Base-by-base conservation (phyloP, 176 grass and related monocot species). In the Avena sativa region DNA sequence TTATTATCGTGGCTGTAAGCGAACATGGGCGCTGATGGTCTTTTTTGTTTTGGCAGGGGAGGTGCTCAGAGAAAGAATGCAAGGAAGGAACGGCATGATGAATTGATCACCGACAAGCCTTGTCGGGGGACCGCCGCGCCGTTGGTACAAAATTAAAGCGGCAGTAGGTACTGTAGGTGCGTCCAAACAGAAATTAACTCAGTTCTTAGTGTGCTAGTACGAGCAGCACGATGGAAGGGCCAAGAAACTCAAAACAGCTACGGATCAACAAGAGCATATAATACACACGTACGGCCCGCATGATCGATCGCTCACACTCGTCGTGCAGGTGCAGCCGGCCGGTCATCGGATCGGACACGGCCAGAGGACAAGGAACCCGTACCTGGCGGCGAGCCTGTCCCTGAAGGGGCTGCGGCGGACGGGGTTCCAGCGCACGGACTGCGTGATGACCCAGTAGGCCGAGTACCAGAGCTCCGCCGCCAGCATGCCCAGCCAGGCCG, bases 391-490 rank as follows among this genome's bases (percentile, higher is more conserved):
- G 80, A 97, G 93, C 65, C 80, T 74, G 19, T 89, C 93, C 19
- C 74, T 86, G 87, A 90, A 93, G 36, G 89, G 47, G 80, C 34
- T 71, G 48, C 87, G 95, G 60, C 90, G 87, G 70, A 93, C 71
- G 11, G 80, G 89, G 50, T 81, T 84, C 91, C 92, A 98, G 8
- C 89, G 95, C 55, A 89, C 81, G 13, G 93, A 88, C 75, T 90
- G 89, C 81, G 85, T 92, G 49, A 98, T 19, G 23, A 98, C 32
- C 95, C 95, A 98, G 72, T 95, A 98, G 69, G 90, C 47, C 21
- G 85, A 81, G 76, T 90, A 98, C 89, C 91, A 95, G 4, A 97
- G 79, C 95, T 97, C 95, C 13, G 89, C 92, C 38, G 87, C 57
- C 5, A 86, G 85, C 82, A 97, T 80, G 48, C 92, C 92, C 47